Conservation (phyloP, 345 rosid species). For the Geranium brycei region DNA sequence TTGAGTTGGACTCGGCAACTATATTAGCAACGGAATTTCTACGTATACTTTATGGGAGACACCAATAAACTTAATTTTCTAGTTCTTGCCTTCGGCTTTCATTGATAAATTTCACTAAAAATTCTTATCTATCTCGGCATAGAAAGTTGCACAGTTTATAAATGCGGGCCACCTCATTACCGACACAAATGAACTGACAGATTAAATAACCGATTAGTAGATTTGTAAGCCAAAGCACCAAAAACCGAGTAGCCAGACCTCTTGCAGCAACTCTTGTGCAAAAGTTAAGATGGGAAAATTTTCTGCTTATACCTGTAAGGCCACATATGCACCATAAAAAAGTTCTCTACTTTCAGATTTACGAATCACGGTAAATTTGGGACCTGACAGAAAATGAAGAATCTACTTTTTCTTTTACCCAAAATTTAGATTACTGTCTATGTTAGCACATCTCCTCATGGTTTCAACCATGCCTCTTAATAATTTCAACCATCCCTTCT, state of each 20-base stretch:
- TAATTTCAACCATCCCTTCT: too few species aligned
- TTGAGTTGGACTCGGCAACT: neutral
- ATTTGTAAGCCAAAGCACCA: too few species aligned
- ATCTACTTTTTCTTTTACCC: neutral
- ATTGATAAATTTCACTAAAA: neutral
- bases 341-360: too few species aligned
- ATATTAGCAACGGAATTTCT: neutral
- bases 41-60: constrained; percentile 7
- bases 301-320: too few species aligned
- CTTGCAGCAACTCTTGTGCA: too few species aligned
- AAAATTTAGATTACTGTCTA: too few species aligned
- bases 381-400: neutral
- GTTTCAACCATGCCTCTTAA: too few species aligned
- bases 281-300: too few species aligned
- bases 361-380: neutral
- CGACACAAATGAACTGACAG: neutral
- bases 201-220: too few species aligned
- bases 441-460: too few species aligned
- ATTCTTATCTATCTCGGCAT: neutral
- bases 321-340: too few species aligned
- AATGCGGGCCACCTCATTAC: neutral
- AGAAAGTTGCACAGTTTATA: neutral
- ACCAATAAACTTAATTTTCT: neutral
- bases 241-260: too few species aligned
- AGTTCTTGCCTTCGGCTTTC: neutral